Percentiles rank a stretch among this genome's conserved stretches.
Conservation (phyloP, 805 yeast genomes). For the Candida ovalis region DNA sequence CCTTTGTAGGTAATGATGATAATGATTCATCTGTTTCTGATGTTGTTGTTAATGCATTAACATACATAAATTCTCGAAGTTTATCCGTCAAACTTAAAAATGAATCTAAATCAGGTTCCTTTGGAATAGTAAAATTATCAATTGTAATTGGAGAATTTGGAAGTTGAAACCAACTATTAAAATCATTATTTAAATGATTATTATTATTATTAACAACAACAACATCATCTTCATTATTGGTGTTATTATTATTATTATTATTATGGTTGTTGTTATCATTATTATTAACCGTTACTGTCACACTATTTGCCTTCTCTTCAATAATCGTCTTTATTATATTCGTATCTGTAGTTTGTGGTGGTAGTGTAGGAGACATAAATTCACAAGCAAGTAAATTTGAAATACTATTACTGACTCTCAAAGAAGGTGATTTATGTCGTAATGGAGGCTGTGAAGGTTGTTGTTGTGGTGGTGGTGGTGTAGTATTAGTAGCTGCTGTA, state of each 20-base stretch:
- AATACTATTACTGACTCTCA: not conserved
- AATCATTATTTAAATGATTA: slow-evolving; percentile 5
- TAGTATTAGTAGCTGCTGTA: not conserved
- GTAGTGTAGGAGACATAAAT: not conserved
- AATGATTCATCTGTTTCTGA: not conserved
- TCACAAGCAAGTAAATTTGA: not conserved
- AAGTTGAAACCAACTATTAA: slow-evolving; percentile 6
- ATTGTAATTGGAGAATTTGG: slow-evolving; percentile 10
- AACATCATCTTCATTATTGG: not conserved
- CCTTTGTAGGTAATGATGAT: slow-evolving; percentile 1
- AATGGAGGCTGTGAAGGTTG: not conserved
- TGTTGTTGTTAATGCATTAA: slow-evolving; percentile 26
- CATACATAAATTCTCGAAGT: slow-evolving; percentile 37
- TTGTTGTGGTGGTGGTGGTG: not conserved
- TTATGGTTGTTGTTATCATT: slow-evolving; percentile 10
- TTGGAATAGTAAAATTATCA: slow-evolving; percentile 3
- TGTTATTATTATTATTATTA: slow-evolving; percentile 7
- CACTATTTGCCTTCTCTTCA: no score
- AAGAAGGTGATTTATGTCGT: not conserved
- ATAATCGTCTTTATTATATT: not conserved
- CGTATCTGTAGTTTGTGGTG: slow-evolving; percentile 7
- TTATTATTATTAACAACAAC: not conserved
- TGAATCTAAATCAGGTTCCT: slow-evolving; percentile 4
- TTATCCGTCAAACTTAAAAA: slow-evolving; percentile 30
- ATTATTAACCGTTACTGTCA: no score